phyloP scores from a whole-genome alignment of 768 basidiomycete genomes.

The Sporobolomyces pararoseus region DNA sequence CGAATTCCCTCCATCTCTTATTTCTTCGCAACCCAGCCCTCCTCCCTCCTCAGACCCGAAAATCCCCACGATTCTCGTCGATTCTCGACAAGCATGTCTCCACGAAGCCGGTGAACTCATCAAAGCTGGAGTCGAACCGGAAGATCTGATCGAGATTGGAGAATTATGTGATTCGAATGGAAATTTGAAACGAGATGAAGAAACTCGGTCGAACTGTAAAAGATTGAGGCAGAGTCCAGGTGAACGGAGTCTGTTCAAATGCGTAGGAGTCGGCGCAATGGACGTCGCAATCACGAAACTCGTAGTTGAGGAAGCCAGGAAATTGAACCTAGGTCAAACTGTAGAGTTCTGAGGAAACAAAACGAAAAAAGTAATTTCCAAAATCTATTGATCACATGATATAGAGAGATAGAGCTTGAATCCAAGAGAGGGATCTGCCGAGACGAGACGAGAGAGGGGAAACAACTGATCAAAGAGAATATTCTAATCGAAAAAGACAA shows the following conservation, averaged over 20 bases:
- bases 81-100: constrained; percentile 32
- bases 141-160: constrained; percentile 31
- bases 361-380: too few species aligned
- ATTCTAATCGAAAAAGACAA: too few species aligned
- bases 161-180: constrained; percentile 25
- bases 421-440: too few species aligned
- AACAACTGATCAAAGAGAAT: not conserved
- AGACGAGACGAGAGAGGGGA: not conserved
- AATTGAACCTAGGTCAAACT: constrained; percentile 4
- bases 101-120: constrained; percentile 43
- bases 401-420: too few species aligned
- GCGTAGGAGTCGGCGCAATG: constrained; percentile 43
- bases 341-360: constrained; percentile 21
- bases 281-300: constrained; percentile 40
- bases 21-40: constrained; percentile 10
- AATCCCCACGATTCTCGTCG: constrained; percentile 40
- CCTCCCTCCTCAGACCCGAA: not conserved
- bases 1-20: constrained; percentile 41
- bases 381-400: too few species aligned
- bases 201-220: not conserved
- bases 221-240: not conserved
- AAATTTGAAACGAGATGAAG: not conserved
- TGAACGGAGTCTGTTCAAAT: constrained; percentile 39
- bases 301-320: constrained; percentile 33
- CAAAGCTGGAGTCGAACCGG: not conserved